phyloP scores from a whole-genome alignment of 2,329 filamentous ascomycete genomes.

The Hypoxylon sp. region DNA sequence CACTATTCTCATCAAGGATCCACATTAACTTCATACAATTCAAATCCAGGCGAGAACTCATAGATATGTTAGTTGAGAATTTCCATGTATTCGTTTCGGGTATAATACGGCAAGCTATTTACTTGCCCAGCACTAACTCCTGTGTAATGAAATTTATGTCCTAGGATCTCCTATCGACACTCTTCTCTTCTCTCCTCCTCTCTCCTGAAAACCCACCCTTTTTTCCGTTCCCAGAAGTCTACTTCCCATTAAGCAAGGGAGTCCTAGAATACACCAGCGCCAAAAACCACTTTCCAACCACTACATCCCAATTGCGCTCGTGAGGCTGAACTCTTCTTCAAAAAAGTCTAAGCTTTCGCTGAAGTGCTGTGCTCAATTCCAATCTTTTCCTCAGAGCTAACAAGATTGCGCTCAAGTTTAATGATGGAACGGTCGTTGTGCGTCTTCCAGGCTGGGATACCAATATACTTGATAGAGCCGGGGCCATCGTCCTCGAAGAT shows the following conservation, averaged over 20 bases:
- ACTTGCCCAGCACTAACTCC: conserved; percentile 26
- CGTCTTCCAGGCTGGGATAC: conserved; percentile 62
- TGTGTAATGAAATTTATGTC: conserved; percentile 28
- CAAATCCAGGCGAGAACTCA: neutral
- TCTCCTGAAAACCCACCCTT: conserved; percentile 3
- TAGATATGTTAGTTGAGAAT: conserved; percentile 13
- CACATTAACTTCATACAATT: neutral
- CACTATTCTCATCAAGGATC: neutral
- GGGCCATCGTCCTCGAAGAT: conserved; percentile 62
- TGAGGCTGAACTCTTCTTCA: conserved; percentile 22
- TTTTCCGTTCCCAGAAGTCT: conserved; percentile 19
- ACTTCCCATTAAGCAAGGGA: conserved; percentile 21
- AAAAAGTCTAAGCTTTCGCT: conserved; percentile 31
- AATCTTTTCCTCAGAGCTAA: conserved; percentile 57
- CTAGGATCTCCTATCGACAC: conserved; percentile 30
- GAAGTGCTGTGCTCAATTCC: conserved; percentile 45
- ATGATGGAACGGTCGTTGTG: conserved; percentile 55
- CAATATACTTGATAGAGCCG: conserved; percentile 58
- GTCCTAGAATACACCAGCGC: conserved; percentile 39
- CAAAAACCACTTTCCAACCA: neutral
- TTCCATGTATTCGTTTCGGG: conserved; percentile 34
- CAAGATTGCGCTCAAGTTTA: conserved; percentile 55
- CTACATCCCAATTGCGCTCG: conserved; percentile 1
- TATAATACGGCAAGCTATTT: conserved; percentile 35
- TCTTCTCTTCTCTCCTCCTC: neutral